Base-by-base conservation (phyloP, 129 eudicot species). In the Sambucus nigra region DNA sequence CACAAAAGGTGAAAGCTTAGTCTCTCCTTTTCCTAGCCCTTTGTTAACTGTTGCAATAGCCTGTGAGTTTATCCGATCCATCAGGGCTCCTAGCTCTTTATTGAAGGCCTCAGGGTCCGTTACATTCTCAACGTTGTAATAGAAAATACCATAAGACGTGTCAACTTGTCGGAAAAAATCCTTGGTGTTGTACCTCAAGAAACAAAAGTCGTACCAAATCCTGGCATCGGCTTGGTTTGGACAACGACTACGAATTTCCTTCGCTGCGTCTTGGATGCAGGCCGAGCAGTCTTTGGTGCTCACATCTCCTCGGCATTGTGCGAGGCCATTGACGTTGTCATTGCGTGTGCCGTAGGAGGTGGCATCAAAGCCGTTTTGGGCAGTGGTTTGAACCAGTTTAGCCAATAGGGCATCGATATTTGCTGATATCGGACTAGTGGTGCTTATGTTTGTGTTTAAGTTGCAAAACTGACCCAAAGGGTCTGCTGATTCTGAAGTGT, bases 271-370 rank as follows among this genome's bases (percentile, higher is more conserved):
- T 57, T 63, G 72, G 66, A 82, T 82, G 80, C 96, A 87, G 41
- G 51, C 14, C 1, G 70, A 50, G 71, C 96, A 87, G 58, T 82
- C 88, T 19, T 60, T 18, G 12, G 46, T 41, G 63, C 76, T 67
- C 26, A 87, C 80, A 45, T 87, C 96, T 10, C 76, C 83, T 26
- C 96, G 66, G 82, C 96, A 87, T 73, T 87, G 94, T 21, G 93
- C 85, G 0, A 87, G 65, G 58, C 94, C 96, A 32, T 70, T 82
- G 62, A 87, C 69, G 35, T 59, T 58, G 76, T 62, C 12, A 13
- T 12, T 14, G 5, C 45, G 57, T 6, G 31, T 12, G 41, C 94
- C 94, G 41, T 56, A 63, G 8, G 94, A 73, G 76, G 80, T 60
- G 1, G 71, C 55, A 7, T 45, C 51, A 49, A 65, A 86, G 60